These are phyloP conservation scores for Paramecium sexaurelia DNA, from an alignment of 73 alveolate genomes.

Conservation along the genomic window DNA sequence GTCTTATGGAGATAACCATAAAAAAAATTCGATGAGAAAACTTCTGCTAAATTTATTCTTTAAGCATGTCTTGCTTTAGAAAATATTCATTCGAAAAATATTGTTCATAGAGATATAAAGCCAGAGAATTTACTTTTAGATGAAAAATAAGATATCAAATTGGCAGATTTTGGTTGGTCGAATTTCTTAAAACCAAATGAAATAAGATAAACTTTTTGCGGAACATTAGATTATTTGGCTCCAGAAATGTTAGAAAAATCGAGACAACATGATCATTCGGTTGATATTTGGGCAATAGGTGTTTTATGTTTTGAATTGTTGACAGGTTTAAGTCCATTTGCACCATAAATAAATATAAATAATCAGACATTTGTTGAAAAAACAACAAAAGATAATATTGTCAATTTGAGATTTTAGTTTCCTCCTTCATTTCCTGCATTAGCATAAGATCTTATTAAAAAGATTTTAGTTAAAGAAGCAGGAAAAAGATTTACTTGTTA, in stretches of 20 bases:
- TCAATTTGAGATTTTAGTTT: slow-evolving; percentile 32
- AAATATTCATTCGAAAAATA: slow-evolving; percentile 63
- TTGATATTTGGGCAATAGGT: slow-evolving; percentile 94
- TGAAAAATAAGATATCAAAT: slow-evolving; percentile 80
- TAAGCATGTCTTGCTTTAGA: slow-evolving; percentile 56
- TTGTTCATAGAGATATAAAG: slow-evolving; percentile 85
- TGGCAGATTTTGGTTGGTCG: slow-evolving; percentile 99
- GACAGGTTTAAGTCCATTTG: slow-evolving; percentile 87
- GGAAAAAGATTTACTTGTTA: slow-evolving; percentile 88
- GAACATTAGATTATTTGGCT: slow-evolving; percentile 97
- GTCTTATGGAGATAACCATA: slow-evolving; percentile 61
- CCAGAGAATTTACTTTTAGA: slow-evolving; percentile 94
- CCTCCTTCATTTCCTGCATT: slow-evolving; percentile 57
- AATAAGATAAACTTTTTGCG: slow-evolving; percentile 95
- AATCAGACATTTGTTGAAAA: slow-evolving; percentile 62
- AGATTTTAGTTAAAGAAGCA: slow-evolving; percentile 81
- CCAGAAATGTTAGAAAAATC: slow-evolving; percentile 66
- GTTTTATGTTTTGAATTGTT: slow-evolving; percentile 85
- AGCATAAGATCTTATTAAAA: slow-evolving; percentile 67
- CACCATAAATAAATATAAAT: slow-evolving; percentile 62
- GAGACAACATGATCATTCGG: slow-evolving; percentile 81
- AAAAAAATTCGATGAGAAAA: slow-evolving; percentile 60
- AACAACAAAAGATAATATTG: slow-evolving; percentile 58
- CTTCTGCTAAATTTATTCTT: slow-evolving; percentile 57
- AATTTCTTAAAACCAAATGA: slow-evolving; percentile 71